phyloP scores from a whole-genome alignment of 1,139 yeast species.

The Zhuliangozyma parablackwelliae region DNA sequence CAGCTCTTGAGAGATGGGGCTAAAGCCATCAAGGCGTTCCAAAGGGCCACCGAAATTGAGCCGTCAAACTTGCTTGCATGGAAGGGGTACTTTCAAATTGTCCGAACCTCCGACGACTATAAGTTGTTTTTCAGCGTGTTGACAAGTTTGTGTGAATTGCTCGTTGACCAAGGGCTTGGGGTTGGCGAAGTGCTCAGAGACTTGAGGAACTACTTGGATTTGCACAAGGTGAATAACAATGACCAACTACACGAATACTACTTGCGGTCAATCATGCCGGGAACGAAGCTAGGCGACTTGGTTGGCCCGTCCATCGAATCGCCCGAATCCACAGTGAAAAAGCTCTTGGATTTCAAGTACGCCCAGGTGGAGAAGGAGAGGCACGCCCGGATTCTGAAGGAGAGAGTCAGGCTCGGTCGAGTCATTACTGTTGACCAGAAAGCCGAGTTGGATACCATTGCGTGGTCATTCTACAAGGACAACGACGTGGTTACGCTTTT shows the following conservation, averaged over 20 bases:
- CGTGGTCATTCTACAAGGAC: constrained; percentile 46
- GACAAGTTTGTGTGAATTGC: constrained; percentile 16
- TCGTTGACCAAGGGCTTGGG: constrained; percentile 30
- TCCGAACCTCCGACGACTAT: constrained; percentile 34
- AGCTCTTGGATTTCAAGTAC: constrained; percentile 46
- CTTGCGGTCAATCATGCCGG: constrained; percentile 58
- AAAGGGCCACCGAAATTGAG: constrained; percentile 52
- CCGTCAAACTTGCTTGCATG: constrained; percentile 62
- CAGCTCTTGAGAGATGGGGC: constrained; percentile 36
- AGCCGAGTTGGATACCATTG: constrained; percentile 32
- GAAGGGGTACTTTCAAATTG: constrained; percentile 66
- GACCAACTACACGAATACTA: constrained; percentile 39
- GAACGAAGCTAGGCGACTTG: constrained; percentile 52
- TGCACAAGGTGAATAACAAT: constrained; percentile 26
- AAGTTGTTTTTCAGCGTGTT: constrained; percentile 46
- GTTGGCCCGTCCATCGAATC: constrained; percentile 49
- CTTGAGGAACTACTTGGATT: constrained; percentile 40
- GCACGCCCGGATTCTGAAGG: constrained; percentile 24
- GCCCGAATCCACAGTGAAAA: constrained; percentile 45
- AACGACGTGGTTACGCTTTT: constrained; percentile 54
- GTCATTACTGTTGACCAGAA: constrained; percentile 28
- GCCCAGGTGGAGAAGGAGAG: constrained; percentile 37
- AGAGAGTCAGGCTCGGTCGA: constrained; percentile 38
- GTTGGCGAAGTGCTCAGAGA: constrained; percentile 46
- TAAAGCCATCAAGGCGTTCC: constrained; percentile 49